Conservation (phyloP, 805 yeast genomes). For the Hanseniaspora guilliermondii region DNA sequence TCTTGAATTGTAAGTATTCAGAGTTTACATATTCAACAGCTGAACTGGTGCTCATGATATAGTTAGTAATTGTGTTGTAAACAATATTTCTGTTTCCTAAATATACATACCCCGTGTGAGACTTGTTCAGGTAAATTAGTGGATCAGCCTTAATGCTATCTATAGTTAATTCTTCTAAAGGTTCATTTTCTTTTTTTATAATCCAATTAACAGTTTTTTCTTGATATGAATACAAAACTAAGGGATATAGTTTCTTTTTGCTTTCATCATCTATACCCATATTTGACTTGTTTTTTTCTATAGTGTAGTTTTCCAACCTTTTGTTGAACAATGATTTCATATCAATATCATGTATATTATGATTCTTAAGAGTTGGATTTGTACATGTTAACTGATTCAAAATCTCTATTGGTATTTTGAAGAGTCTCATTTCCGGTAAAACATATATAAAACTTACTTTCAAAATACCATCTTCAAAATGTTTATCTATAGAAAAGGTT, state of each 20-base stretch:
- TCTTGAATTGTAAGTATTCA: background rate
- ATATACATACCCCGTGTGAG: background rate
- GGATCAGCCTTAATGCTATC: background rate
- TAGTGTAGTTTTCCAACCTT: background rate
- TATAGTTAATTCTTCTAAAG: background rate
- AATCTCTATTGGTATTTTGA: background rate
- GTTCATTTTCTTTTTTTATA: constrained; percentile 20
- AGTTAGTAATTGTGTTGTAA: constrained; percentile 28
- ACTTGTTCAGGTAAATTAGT: background rate
- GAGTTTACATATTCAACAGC: constrained; percentile 16
- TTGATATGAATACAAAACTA: constrained; percentile 24
- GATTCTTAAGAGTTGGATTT: background rate
- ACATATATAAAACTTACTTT: background rate
- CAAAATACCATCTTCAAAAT: background rate
- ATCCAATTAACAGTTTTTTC: constrained; percentile 26
- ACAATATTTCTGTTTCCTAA: constrained; percentile 12
- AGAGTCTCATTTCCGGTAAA: background rate
- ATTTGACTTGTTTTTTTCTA: background rate
- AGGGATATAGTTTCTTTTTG: constrained; percentile 1
- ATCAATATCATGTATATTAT: background rate
- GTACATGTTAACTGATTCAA: background rate
- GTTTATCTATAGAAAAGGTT: background rate
- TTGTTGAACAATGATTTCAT: background rate
- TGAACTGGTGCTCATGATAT: constrained; percentile 17
- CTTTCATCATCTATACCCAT: background rate